These are phyloP conservation scores for Yamadazyma mexicana DNA, from an alignment of 1,139 yeast genomes.

Conservation along the genomic window DNA sequence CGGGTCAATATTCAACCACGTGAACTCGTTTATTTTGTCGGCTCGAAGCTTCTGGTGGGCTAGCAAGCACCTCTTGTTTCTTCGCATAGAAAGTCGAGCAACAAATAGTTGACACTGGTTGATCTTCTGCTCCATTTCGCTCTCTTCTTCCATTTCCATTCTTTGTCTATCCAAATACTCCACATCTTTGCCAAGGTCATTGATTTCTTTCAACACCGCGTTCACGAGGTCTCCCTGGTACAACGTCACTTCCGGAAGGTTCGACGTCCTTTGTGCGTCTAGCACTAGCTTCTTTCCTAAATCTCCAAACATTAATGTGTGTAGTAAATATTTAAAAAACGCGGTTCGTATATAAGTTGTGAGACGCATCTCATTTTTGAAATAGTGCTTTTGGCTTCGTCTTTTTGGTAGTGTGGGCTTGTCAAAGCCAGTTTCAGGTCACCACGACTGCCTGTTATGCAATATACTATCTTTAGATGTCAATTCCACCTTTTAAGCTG, in stretches of 20 bases:
- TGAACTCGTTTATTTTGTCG: constrained; percentile 61
- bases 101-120: constrained; percentile 76
- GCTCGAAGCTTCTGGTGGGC: constrained; percentile 81
- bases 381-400: no score
- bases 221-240: constrained; percentile 78
- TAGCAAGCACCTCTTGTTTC: constrained; percentile 84
- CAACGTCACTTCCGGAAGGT: constrained; percentile 66
- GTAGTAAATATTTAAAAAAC: not conserved
- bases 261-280: constrained; percentile 79
- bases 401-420: no score
- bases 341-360: constrained; percentile 1
- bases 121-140: constrained; percentile 34
- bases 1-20: constrained; percentile 63
- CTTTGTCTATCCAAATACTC: constrained; percentile 33
- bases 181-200: constrained; percentile 55
- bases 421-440: no score
- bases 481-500: no score
- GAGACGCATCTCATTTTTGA: no score
- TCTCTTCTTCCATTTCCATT: constrained; percentile 26
- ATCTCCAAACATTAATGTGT: constrained; percentile 77
- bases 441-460: no score
- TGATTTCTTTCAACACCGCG: constrained; percentile 58
- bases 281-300: constrained; percentile 74
- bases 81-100: constrained; percentile 75
- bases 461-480: no score